A percentile compares a stretch with the other conserved stretches of the same genome.
Conservation (phyloP, 2,329 filamentous ascomycete species). For the Colletotrichum sp. region DNA sequence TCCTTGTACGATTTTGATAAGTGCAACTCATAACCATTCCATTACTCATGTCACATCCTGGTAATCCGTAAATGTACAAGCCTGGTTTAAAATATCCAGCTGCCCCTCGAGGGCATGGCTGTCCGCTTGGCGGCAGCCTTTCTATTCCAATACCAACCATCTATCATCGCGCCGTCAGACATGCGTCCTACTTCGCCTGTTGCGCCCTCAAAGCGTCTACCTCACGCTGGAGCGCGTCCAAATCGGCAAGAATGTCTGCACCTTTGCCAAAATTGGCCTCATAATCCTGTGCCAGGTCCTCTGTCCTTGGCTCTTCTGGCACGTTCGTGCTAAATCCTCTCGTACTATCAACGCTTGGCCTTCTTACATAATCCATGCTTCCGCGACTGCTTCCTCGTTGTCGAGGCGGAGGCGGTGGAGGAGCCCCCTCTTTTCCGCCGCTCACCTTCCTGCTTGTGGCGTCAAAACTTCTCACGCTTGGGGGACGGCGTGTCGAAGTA, state of each 20-base stretch:
- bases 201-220: slow-evolving; percentile 69
- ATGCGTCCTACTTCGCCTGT: slow-evolving; percentile 28
- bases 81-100: neutral
- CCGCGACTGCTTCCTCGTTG: slow-evolving; percentile 52
- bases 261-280: slow-evolving; percentile 36
- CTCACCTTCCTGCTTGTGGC: slow-evolving; percentile 23
- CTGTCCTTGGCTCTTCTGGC: slow-evolving; percentile 25
- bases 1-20: neutral
- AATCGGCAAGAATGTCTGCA: slow-evolving; percentile 72
- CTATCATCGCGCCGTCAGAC: slow-evolving; percentile 7
- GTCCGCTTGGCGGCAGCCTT: neutral
- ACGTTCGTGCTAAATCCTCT: slow-evolving; percentile 28
- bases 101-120: neutral
- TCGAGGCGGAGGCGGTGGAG: slow-evolving; percentile 55
- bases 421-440: slow-evolving; percentile 25
- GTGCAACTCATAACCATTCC: slow-evolving; percentile 14
- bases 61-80: slow-evolving; percentile 16
- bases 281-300: slow-evolving; percentile 24
- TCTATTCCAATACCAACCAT: slow-evolving; percentile 5
- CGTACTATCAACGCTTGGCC: slow-evolving; percentile 36
- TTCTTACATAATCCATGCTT: slow-evolving; percentile 40
- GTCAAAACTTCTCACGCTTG: slow-evolving; percentile 48
- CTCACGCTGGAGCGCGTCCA: slow-evolving; percentile 75
- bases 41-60: slow-evolving; percentile 20
- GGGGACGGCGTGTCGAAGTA: slow-evolving; percentile 47